Evolutionary conservation across 495 filamentous ascomycete species (phyloP), one percentile per base, ranked within the genome.

Genomic region (Talaromyces trachyspermus): DNA sequence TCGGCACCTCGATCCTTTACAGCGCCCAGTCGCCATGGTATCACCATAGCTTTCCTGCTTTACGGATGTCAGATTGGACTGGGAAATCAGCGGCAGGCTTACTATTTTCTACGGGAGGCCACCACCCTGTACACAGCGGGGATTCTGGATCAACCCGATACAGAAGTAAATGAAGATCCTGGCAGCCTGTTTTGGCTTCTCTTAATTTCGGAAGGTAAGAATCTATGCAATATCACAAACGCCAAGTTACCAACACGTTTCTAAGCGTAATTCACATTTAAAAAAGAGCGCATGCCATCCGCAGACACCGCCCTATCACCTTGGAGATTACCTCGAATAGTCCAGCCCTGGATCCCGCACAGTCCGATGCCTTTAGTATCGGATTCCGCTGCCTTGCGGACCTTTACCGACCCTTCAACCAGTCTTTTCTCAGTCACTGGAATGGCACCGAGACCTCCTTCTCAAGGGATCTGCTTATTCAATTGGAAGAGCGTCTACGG

Each of bases 381-480:
- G 76, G 77, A 5, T 88, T 87, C 55, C 54, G 82, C 27, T 73
- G 80, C 39, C 62, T 88, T 20, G 74, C 85, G 15, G 74, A 77
- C 27, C 70, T 89, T 2, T 89, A 83, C 65, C 75, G 77, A 14
- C 78, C 83, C 0, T 88, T 88, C 52, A 84, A 90, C 58, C 79
- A 89, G 40, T 66, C 59, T 1, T 85, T 88, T 52, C 63, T 88
- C 25, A 68, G 73, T 7, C 59, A 85, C 0, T 90, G 86, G 86
- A 89, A 85, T 63, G 86, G 87, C 61, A 74, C 77, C 4, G 69
- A 72, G 39, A 58, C 58, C 6, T 74, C 80, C 23, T 81, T 74
- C 51, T 75, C 79, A 2, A 63, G 79, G 0, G 61, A 71, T 1
- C 84, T 79, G 59, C 68, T 89, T 22, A 60, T 70, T 2, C 67